Conservation (phyloP, 208 protist species). For the Herpetomonas tarakana region DNA sequence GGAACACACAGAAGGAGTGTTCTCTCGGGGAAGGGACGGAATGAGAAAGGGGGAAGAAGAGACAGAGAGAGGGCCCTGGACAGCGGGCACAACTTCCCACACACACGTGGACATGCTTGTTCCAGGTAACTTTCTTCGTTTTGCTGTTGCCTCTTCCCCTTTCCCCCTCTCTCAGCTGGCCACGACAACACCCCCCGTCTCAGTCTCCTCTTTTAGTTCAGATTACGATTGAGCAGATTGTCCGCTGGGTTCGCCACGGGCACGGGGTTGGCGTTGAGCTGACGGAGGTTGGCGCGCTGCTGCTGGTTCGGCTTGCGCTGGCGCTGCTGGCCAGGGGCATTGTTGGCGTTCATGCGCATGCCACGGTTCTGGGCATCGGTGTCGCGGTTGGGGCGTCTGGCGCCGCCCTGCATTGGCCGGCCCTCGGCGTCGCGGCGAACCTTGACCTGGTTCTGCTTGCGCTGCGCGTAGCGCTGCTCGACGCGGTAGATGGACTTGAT, state of each 20-base stretch:
- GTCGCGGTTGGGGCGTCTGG: slow-evolving; percentile 7
- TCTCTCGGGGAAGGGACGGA: no score
- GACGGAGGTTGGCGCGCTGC: slow-evolving; percentile 3
- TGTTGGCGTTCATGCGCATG: slow-evolving; percentile 3
- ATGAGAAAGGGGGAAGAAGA: no score
- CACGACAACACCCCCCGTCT: no score
- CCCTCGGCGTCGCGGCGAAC: slow-evolving; percentile 9
- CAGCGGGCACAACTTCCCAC: no score
- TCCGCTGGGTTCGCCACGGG: slow-evolving; percentile 3
- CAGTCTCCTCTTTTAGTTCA: no score
- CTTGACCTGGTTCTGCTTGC: slow-evolving; percentile 32
- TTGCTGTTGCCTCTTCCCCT: no score
- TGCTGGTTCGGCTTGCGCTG: slow-evolving; percentile 18
- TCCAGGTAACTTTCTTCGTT: no score
- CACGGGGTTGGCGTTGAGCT: slow-evolving; percentile 3
- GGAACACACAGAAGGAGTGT: no score
- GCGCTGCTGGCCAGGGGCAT: neutral
- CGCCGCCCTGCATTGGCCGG: slow-evolving; percentile 3
- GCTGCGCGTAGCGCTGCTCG: slow-evolving; percentile 18
- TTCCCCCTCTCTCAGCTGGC: no score
- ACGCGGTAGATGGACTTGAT: slow-evolving; percentile 64
- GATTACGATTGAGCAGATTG: slow-evolving; percentile 46
- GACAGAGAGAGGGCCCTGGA: no score
- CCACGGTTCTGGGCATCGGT: slow-evolving; percentile 26
- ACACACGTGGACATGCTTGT: no score